A percentile compares a stretch with the other conserved stretches of the same genome.
Evolutionary conservation across 1,284 basidiomycete genomes (phyloP).

Genomic region (Boletus hoseneyae): DNA sequence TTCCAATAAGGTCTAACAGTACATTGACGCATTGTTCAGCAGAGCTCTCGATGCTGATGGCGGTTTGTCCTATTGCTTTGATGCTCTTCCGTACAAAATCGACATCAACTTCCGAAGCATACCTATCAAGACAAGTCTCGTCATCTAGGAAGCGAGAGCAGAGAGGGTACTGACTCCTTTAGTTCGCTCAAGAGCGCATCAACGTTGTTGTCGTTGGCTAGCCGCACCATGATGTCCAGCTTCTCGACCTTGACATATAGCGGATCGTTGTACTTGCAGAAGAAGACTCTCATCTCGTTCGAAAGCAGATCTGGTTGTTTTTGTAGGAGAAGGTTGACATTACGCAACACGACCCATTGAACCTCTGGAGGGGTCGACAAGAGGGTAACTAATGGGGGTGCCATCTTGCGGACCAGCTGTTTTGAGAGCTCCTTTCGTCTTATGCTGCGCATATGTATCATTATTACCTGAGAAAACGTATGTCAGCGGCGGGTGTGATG

Average conservation of each 20-base stretch:
- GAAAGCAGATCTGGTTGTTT: conserved; percentile 86
- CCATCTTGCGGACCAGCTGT: conserved; percentile 94
- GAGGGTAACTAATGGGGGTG: conserved; percentile 85
- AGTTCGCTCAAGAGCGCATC: conserved; percentile 93
- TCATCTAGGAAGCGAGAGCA: neutral
- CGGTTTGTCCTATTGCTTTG: conserved; percentile 93
- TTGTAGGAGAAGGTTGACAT: conserved; percentile 95
- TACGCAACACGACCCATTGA: conserved; percentile 96
- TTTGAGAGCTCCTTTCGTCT: conserved; percentile 83
- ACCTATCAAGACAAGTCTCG: conserved; percentile 45
- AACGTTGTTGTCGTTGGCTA: conserved; percentile 90
- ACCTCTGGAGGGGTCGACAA: conserved; percentile 80
- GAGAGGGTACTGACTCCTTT: conserved; percentile 70
- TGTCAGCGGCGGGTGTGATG: conserved; percentile 5
- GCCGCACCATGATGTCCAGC: conserved; percentile 96
- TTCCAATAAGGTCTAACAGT: conserved; percentile 86
- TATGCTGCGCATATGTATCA: conserved; percentile 92
- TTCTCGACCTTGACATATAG: conserved; percentile 98
- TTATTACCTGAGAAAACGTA: conserved; percentile 67
- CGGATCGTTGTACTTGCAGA: conserved; percentile 99
- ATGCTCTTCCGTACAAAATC: conserved; percentile 96
- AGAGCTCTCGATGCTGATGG: conserved; percentile 91
- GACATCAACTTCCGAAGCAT: conserved; percentile 96
- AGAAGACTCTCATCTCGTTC: conserved; percentile 98
- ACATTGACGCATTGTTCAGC: conserved; percentile 96